Base-by-base conservation (phyloP, 2,329 filamentous ascomycete species). In the Mycosphaerella arachidis region DNA sequence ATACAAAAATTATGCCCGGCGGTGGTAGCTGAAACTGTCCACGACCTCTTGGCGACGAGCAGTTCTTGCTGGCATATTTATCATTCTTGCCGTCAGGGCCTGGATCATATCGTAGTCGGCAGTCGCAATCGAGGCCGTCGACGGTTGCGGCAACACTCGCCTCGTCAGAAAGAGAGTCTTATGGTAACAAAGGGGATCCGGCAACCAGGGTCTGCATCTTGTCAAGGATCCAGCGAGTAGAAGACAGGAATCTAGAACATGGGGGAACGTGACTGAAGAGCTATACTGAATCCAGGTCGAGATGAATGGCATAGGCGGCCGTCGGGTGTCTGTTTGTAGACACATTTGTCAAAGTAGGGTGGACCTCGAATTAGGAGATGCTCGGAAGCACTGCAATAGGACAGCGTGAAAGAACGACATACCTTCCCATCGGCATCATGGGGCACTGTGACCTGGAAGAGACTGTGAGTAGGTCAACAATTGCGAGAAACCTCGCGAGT, bases 141-240 rank as follows among this genome's bases (percentile, higher is more conserved):
- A 58, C 57, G 63, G 46, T 64, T 64, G 62, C 63, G 61, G 63
- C 55, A 62, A 53, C 55, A 55, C 48, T 59, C 40, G 48, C 53
- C 37, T 51, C 10, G 43, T 43, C 31, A 52, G 62, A 53, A 65
- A 63, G 54, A 56, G 48, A 58, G 46, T 9, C 48, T 27, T 7
- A 53, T 20, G 24, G 37, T 50, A 53, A 66, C 61, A 64, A 66
- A 66, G 59, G 18, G 16, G 46, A 37, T 24, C 29, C n/a, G 31
- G 57, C 43, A 59, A 53, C 52, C 33, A 27, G 37, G 37, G n/a
- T 13, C 52, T 59, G 43, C 57, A 55, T 45, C 30, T 29, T 37
- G 20, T 33, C 56, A 20, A 29, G 43, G 51, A 48, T 59, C 43
- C 33, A 52, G 51, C 57, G 48, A 55, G 52, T 59, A 31, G 29